Evolutionary conservation across 192 early-diverging fungal genomes (phyloP).

Genomic region (Coemansia sp.): DNA sequence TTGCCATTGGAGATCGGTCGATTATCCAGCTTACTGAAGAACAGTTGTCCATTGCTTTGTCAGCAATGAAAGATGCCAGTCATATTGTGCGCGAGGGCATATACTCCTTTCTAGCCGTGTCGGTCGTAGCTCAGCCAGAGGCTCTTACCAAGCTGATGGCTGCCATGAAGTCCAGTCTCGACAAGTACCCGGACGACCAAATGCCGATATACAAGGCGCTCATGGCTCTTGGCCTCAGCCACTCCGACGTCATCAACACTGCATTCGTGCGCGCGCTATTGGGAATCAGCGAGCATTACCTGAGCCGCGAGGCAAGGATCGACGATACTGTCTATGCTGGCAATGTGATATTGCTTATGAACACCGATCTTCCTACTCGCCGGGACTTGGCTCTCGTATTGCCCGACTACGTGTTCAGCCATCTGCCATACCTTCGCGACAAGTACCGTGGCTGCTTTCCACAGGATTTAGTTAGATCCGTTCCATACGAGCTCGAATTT

Average conservation of each 20-base stretch:
- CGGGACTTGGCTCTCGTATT: slow-evolving; percentile 56
- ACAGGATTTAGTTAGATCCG: slow-evolving; percentile 19
- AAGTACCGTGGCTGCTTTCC: slow-evolving; percentile 60
- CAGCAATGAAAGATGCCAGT: slow-evolving; percentile 79
- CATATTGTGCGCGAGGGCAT: slow-evolving; percentile 65
- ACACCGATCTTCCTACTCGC: slow-evolving; percentile 61
- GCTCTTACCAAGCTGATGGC: slow-evolving; percentile 57
- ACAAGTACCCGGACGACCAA: slow-evolving; percentile 68
- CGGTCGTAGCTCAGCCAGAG: slow-evolving; percentile 31
- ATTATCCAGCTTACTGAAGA: slow-evolving; percentile 66
- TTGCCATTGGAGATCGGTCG: slow-evolving; percentile 63
- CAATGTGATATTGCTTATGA: slow-evolving; percentile 76
- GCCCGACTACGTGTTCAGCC: slow-evolving; percentile 73
- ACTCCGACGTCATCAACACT: slow-evolving; percentile 47
- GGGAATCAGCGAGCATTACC: slow-evolving; percentile 64
- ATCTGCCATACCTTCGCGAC: slow-evolving; percentile 72
- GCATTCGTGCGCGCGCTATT: slow-evolving; percentile 61
- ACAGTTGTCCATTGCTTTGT: slow-evolving; percentile 68
- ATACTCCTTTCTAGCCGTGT: slow-evolving; percentile 72
- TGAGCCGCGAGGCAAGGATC: slow-evolving; percentile 70
- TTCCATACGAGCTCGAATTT: slow-evolving; percentile 27
- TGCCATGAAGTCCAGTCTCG: slow-evolving; percentile 66
- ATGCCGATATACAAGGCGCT: slow-evolving; percentile 70
- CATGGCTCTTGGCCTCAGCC: slow-evolving; percentile 61
- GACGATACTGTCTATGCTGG: slow-evolving; percentile 71